Percentiles rank a stretch among this genome's conserved stretches.
These are phyloP conservation scores for Lenzites betulinus DNA, from an alignment of 768 basidiomycete species.

Conservation along the genomic window DNA sequence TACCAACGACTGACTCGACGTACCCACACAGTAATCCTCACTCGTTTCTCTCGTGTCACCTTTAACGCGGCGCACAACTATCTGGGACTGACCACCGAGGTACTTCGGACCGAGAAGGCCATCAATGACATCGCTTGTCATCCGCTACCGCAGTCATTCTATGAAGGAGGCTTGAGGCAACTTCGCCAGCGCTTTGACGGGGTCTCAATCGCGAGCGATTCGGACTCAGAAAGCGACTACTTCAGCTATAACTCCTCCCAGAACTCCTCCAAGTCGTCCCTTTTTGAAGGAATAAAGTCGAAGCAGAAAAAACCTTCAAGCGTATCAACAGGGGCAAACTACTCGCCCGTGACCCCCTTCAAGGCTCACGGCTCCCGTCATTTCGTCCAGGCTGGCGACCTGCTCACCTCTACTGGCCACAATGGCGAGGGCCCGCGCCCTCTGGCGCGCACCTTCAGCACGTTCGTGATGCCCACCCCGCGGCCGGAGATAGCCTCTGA, in stretches of 20 bases:
- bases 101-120: slow-evolving; percentile 93
- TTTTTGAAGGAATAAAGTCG: slow-evolving; percentile 20
- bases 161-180: slow-evolving; percentile 86
- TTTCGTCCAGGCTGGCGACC: slow-evolving; percentile 75
- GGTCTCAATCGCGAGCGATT: slow-evolving; percentile 38
- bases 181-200: slow-evolving; percentile 90
- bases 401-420: slow-evolving; percentile 59
- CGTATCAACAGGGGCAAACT: slow-evolving; percentile 4
- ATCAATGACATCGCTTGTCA: slow-evolving; percentile 98
- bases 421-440: slow-evolving; percentile 44
- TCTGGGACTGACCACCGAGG: slow-evolving; percentile 91
- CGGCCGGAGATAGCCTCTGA: slow-evolving; percentile 20
- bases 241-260: slow-evolving; percentile 39
- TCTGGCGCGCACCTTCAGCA: slow-evolving; percentile 21
- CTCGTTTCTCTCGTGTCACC: slow-evolving; percentile 94
- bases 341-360: slow-evolving; percentile 28
- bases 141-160: slow-evolving; percentile 88
- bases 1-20: neutral
- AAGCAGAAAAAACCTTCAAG: slow-evolving; percentile 19
- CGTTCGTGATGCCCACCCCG: slow-evolving; percentile 16
- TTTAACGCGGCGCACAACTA: slow-evolving; percentile 98
- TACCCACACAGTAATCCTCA: slow-evolving; percentile 71
- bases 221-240: slow-evolving; percentile 60
- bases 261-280: slow-evolving; percentile 22
- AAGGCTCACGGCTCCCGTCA: slow-evolving; percentile 45